A percentile compares a stretch with the other conserved stretches of the same genome.
phyloP scores from a whole-genome alignment of 257 asterid genomes.

The Mentha longifolia region DNA sequence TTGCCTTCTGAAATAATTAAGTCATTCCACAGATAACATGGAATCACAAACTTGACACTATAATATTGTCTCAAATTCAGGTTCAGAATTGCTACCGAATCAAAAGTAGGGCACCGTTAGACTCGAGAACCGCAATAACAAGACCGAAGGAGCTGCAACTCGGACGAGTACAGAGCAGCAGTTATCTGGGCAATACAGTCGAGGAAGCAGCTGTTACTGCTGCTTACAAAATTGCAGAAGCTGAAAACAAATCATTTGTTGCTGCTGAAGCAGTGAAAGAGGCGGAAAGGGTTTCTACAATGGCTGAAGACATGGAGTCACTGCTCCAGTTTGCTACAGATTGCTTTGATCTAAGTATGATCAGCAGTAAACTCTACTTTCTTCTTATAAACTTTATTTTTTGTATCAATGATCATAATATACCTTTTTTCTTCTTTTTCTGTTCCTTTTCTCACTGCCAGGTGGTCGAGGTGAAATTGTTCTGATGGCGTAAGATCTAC shows the following conservation, averaged over 20 bases:
- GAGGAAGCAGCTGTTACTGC: constrained; percentile 67
- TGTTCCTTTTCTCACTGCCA: constrained; percentile 36
- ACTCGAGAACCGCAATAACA: constrained; percentile 34
- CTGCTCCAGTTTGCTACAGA: constrained; percentile 65
- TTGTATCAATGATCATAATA: neutral
- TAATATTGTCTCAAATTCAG: constrained; percentile 44
- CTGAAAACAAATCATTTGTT: constrained; percentile 84
- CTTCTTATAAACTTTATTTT: neutral
- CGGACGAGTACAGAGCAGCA: constrained; percentile 51
- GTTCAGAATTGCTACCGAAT: constrained; percentile 64
- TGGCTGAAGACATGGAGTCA: constrained; percentile 74
- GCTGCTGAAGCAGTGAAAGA: constrained; percentile 92
- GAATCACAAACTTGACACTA: neutral
- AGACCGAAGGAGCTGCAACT: constrained; percentile 50
- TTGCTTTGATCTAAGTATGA: constrained; percentile 64
- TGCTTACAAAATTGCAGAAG: constrained; percentile 74
- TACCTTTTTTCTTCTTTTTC: neutral
- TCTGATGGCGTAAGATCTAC: constrained; percentile 49
- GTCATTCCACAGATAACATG: neutral
- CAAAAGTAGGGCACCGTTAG: constrained; percentile 46
- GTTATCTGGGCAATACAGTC: constrained; percentile 59
- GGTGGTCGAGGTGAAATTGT: constrained; percentile 64
- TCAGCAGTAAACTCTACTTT: constrained; percentile 12
- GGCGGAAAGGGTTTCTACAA: constrained; percentile 70
- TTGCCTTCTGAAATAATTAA: neutral